phyloP scores from a whole-genome alignment of 1,284 basidiomycete species.

The Marasmius sp. region DNA sequence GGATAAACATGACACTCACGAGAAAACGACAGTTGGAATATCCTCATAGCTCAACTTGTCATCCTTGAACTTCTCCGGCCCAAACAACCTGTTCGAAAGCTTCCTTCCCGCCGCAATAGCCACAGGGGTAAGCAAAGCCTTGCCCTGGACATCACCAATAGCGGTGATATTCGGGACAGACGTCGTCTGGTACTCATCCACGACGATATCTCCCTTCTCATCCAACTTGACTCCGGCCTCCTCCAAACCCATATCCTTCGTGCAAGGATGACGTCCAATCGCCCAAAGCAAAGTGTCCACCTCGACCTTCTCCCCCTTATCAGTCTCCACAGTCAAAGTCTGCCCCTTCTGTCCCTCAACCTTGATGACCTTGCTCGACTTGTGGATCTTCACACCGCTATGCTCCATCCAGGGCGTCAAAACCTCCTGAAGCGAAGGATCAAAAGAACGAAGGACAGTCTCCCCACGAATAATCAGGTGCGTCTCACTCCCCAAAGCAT shows the following conservation, averaged over 20 bases:
- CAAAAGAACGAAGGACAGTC: constrained; percentile 90
- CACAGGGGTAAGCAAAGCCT: constrained; percentile 94
- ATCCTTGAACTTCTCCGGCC: constrained; percentile 78
- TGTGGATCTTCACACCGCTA: constrained; percentile 88
- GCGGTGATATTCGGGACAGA: constrained; percentile 74
- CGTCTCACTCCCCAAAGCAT: constrained; percentile 86
- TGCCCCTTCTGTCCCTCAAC: constrained; percentile 75
- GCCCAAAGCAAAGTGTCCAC: constrained; percentile 94
- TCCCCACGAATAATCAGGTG: constrained; percentile 91
- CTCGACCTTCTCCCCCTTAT: constrained; percentile 75
- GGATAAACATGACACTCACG: constrained; percentile 53
- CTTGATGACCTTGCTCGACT: constrained; percentile 71
- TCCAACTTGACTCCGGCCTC: constrained; percentile 77
- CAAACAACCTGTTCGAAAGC: constrained; percentile 89
- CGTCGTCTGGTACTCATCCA: constrained; percentile 92
- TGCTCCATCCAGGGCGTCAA: constrained; percentile 95
- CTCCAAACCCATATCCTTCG: constrained; percentile 78
- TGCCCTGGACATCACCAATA: constrained; percentile 92
- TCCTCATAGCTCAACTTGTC: constrained; percentile 90
- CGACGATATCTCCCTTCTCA: constrained; percentile 79
- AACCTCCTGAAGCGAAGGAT: constrained; percentile 83
- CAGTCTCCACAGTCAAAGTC: constrained; percentile 67
- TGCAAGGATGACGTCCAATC: constrained; percentile 86
- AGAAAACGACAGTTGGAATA: constrained; percentile 94
- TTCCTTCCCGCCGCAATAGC: constrained; percentile 95